Conservation (phyloP, 257 asterid species). For the Verbascum thapsus region DNA sequence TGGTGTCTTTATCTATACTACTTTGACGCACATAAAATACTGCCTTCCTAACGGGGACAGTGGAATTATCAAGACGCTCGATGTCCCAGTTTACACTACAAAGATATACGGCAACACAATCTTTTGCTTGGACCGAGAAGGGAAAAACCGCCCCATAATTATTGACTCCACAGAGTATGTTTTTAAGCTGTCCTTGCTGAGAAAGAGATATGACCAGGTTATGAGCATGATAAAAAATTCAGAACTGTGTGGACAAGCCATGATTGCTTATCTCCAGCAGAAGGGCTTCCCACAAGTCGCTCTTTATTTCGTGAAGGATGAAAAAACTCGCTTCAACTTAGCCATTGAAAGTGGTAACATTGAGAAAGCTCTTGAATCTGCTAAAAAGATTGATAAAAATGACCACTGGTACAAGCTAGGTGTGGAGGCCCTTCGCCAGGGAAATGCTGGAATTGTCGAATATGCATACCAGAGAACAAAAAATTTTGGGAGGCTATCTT, state of each 20-base stretch:
- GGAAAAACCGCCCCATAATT: constrained; percentile 86
- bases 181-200: constrained; percentile 72
- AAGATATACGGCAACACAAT: constrained; percentile 83
- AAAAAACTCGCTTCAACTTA: constrained; percentile 80
- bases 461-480: constrained; percentile 91
- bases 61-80: constrained; percentile 94
- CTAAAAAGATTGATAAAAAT: constrained; percentile 85
- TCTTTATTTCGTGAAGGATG: constrained; percentile 95
- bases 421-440: constrained; percentile 98
- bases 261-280: constrained; percentile 98
- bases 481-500: constrained; percentile 88
- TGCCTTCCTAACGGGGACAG: constrained; percentile 98
- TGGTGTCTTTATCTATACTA: constrained; percentile 91
- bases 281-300: constrained; percentile 99
- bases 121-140: constrained; percentile 97
- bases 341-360: constrained; percentile 97
- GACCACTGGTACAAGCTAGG: constrained; percentile 96
- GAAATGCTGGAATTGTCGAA: constrained; percentile 92
- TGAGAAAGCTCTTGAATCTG: constrained; percentile 90
- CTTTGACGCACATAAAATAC: constrained; percentile 91
- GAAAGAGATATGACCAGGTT: constrained; percentile 89
- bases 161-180: constrained; percentile 90
- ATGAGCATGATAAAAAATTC: constrained; percentile 95
- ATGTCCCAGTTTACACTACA: constrained; percentile 84
- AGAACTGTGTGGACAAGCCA: constrained; percentile 97